phyloP scores from a whole-genome alignment of 1,284 basidiomycete species.

The Cryptococcus deneoformans region DNA sequence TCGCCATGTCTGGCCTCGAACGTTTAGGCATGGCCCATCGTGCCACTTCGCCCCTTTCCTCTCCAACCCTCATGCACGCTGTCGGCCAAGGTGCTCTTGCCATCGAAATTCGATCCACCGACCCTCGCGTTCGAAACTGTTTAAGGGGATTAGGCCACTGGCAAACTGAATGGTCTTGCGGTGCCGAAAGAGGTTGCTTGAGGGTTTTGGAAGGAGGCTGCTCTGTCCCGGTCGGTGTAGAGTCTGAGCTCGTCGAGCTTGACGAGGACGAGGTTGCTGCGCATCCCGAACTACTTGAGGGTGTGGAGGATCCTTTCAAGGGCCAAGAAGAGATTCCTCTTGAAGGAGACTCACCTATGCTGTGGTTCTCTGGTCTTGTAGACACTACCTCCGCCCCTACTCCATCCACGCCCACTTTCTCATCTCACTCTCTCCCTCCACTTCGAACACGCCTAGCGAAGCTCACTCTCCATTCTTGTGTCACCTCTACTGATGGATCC shows the following conservation, averaged over 20 bases:
- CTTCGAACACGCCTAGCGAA: conserved; percentile 35
- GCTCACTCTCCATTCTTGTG: conserved; percentile 70
- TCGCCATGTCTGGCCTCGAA: conserved; percentile 91
- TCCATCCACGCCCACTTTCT: conserved; percentile 18
- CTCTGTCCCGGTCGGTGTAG: conserved; percentile 92
- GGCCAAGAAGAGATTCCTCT: conserved; percentile 2
- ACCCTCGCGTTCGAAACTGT: conserved; percentile 61
- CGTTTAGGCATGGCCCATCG: conserved; percentile 75
- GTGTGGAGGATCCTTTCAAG: conserved; percentile 17
- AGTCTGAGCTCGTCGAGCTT: conserved; percentile 52
- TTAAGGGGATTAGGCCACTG: conserved; percentile 69
- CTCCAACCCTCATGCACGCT: conserved; percentile 78
- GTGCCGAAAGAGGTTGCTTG: conserved; percentile 83
- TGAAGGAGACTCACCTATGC: conserved; percentile 28
- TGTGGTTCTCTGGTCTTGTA: conserved; percentile 46
- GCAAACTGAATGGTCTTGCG: conserved; percentile 69
- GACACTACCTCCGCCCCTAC: conserved; percentile 19
- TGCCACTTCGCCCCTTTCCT: conserved; percentile 70
- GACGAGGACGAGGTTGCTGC: conserved; percentile 10
- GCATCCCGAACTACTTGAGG: conserved; percentile 3
- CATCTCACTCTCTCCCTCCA: conserved; percentile 20
- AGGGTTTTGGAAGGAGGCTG: conserved; percentile 92
- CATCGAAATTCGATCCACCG: conserved; percentile 78
- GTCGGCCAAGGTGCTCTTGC: conserved; percentile 93
- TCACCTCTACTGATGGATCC: conserved; percentile 72